Base-by-base conservation (phyloP, 495 filamentous ascomycete species). In the Astrocystis sublimbata region DNA sequence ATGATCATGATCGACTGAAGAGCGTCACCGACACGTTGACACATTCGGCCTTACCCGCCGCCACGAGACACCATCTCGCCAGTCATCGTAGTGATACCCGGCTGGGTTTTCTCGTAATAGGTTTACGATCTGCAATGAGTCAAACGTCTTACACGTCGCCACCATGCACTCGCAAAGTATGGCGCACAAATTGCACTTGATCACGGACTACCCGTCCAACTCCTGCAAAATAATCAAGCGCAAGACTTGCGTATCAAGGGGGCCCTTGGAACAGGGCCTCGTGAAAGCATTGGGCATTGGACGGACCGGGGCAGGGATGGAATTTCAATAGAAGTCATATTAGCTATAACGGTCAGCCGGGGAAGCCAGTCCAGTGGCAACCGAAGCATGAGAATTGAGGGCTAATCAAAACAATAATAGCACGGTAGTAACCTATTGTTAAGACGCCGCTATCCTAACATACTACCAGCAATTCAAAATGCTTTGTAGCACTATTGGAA, bases 401-500 rank as follows among this genome's bases (percentile, higher is more conserved):
- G n/a, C n/a, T n/a, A n/a, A n/a, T n/a, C n/a, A n/a, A n/a, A n/a
- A n/a, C n/a, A n/a, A n/a, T n/a, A n/a, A n/a, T n/a, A n/a, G n/a
- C n/a, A n/a, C n/a, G n/a, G n/a, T n/a, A n/a, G n/a, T n/a, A n/a
- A n/a, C n/a, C n/a, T n/a, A n/a, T n/a, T n/a, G n/a, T n/a, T n/a
- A n/a, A n/a, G n/a, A n/a, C n/a, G n/a, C n/a, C n/a, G n/a, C n/a
- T n/a, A n/a, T n/a, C n/a, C n/a, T n/a, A n/a, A 13, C 13, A 19
- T 4, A 35, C 49, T 26, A 24, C 24, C 1, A 23, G 23, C 30
- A 15, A n/a, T 24, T 33, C 13, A 15, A 31, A 50, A 64, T 60
- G 19, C 3, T 45, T 28, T 21, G 6, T n/a, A n/a, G n/a, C n/a
- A 64, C 61, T 61, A 24, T 6, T 57, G 58, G 60, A 67, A 69